Evolutionary conservation across 768 basidiomycete species (phyloP).

Genomic region (Boletus subcaerulescens): DNA sequence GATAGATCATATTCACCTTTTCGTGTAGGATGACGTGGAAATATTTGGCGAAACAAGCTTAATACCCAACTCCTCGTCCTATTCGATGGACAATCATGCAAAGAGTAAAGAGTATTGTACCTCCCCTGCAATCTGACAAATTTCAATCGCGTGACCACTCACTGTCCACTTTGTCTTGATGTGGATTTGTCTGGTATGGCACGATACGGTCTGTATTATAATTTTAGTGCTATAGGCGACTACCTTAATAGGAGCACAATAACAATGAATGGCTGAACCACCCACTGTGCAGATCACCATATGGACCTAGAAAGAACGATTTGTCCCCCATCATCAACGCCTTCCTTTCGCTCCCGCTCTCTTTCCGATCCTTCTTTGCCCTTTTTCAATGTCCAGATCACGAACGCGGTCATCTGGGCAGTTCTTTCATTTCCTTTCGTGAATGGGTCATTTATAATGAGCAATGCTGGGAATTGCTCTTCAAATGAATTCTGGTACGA

Average conservation of each 20-base stretch:
- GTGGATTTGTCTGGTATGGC: neutral
- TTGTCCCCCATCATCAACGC: neutral
- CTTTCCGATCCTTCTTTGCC: constrained; percentile 8
- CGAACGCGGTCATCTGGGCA: neutral
- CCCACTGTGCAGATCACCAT: neutral
- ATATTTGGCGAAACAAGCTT: constrained; percentile 20
- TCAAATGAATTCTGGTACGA: constrained; percentile 17
- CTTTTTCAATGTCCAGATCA: constrained; percentile 2
- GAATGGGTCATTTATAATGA: constrained; percentile 6
- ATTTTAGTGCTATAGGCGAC: neutral
- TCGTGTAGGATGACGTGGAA: constrained; percentile 20
- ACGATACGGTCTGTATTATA: neutral
- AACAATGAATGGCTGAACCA: neutral
- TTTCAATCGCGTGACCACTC: constrained; percentile 10
- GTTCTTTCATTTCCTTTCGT: constrained; percentile 7
- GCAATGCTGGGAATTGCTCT: constrained; percentile 11
- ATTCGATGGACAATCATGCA: constrained; percentile 18
- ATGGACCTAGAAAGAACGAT: neutral
- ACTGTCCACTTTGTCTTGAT: neutral
- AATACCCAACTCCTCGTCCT: constrained; percentile 31
- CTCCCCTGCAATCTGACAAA: constrained; percentile 25
- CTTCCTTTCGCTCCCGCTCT: neutral
- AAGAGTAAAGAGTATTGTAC: constrained; percentile 34
- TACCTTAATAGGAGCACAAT: constrained; percentile 4
- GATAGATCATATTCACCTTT: constrained; percentile 1